Conservation (phyloP, 768 basidiomycete genomes). For the Artomyces pyxidatus region DNA sequence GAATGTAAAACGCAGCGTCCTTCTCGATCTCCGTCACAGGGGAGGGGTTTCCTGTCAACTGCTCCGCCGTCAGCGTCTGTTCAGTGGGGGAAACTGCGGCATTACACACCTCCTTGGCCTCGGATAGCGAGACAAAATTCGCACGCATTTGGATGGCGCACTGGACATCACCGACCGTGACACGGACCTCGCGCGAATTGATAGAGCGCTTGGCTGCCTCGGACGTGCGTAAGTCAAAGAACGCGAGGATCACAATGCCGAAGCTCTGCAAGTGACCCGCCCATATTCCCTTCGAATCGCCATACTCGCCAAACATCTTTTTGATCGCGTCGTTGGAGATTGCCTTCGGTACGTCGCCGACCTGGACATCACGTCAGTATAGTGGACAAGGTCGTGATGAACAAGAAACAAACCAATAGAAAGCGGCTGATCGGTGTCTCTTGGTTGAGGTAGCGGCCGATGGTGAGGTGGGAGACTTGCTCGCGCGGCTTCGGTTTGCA, state of each 20-base stretch:
- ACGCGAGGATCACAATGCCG: conserved; percentile 15
- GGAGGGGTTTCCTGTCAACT: conserved; percentile 12
- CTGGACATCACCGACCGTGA: conserved; percentile 3
- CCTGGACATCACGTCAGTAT: no score
- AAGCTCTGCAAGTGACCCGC: conserved; percentile 11
- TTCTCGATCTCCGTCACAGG: conserved; percentile 16
- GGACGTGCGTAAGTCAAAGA: conserved; percentile 12
- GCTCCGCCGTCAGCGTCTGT: background rate
- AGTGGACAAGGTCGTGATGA: no score
- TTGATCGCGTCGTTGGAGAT: conserved; percentile 11
- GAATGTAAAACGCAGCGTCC: conserved; percentile 13
- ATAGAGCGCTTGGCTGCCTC: conserved; percentile 13
- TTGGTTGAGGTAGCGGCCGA: background rate
- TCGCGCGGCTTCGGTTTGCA: conserved; percentile 1
- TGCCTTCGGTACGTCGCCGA: conserved; percentile 14
- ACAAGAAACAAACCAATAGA: no score
- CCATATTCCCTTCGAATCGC: conserved; percentile 15
- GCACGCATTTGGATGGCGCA: conserved; percentile 10
- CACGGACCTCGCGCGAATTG: conserved; percentile 6
- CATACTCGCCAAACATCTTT: conserved; percentile 7
- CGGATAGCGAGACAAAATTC: conserved; percentile 9
- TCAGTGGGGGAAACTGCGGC: no score
- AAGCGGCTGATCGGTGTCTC: background rate
- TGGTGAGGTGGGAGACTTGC: background rate
- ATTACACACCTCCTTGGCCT: conserved; percentile 18